Evolutionary conservation across 805 yeast genomes (phyloP).

Genomic region (Barnettozyma vustinii): DNA sequence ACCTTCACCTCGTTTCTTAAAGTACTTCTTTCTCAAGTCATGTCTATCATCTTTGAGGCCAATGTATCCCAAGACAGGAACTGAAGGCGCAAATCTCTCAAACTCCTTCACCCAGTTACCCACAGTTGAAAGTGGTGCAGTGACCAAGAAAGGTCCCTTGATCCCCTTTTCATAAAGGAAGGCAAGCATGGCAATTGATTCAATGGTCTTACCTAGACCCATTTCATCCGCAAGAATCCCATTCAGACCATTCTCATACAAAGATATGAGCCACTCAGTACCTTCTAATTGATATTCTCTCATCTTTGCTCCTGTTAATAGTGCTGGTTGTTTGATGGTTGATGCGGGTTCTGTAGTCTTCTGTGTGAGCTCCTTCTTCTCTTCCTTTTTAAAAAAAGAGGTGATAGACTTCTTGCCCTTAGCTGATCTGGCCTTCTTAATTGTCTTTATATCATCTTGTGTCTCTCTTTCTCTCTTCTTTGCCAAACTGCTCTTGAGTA

Average conservation of each 20-base stretch:
- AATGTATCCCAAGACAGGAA: slow-evolving; percentile 57
- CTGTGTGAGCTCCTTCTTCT: slow-evolving; percentile 17
- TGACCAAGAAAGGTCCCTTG: slow-evolving; percentile 70
- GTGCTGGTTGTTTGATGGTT: slow-evolving; percentile 44
- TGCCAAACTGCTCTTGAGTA: slow-evolving; percentile 45
- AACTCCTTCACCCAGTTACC: slow-evolving; percentile 83
- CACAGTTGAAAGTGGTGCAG: slow-evolving; percentile 80
- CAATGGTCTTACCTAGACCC: slow-evolving; percentile 95
- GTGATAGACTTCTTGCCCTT: slow-evolving; percentile 17
- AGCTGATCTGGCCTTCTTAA: slow-evolving; percentile 18
- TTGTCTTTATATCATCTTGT: slow-evolving; percentile 18
- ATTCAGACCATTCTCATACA: slow-evolving; percentile 89
- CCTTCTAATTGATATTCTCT: slow-evolving; percentile 89
- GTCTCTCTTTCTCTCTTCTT: slow-evolving; percentile 25
- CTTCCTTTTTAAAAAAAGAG: slow-evolving; percentile 22
- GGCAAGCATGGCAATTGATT: slow-evolving; percentile 74
- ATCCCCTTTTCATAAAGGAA: slow-evolving; percentile 76
- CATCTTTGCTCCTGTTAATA: slow-evolving; percentile 53
- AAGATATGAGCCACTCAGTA: slow-evolving; percentile 80
- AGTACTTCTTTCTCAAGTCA: slow-evolving; percentile 31
- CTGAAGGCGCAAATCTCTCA: slow-evolving; percentile 61
- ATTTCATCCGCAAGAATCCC: slow-evolving; percentile 96
- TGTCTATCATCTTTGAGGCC: slow-evolving; percentile 59
- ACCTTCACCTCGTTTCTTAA: slow-evolving; percentile 17
- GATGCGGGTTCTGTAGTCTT: slow-evolving; percentile 19